phyloP scores from a whole-genome alignment of 2,329 filamentous ascomycete genomes.

The Fusarium sp. region DNA sequence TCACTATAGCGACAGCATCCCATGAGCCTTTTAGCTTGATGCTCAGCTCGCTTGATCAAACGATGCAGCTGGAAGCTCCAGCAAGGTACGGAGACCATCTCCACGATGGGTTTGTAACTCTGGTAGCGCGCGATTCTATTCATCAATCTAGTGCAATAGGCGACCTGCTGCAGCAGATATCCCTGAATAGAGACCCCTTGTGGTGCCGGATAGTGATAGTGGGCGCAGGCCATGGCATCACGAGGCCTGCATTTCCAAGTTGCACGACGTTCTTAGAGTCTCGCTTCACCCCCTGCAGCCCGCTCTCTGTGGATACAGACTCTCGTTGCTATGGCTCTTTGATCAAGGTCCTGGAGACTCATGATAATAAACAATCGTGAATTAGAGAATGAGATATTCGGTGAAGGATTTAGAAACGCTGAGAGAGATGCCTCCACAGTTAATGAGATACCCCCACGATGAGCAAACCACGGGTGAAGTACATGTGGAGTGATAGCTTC shows the following conservation, averaged over 20 bases:
- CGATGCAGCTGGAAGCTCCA: slow-evolving; percentile 26
- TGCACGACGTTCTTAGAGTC: slow-evolving; percentile 22
- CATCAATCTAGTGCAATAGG: slow-evolving; percentile 11
- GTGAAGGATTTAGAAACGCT: neutral
- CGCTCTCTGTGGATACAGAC: slow-evolving; percentile 27
- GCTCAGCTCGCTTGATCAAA: slow-evolving; percentile 31
- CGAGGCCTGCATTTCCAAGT: slow-evolving; percentile 38
- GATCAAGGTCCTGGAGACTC: neutral
- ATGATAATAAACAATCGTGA: slow-evolving; percentile 23
- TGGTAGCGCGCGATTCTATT: slow-evolving; percentile 17
- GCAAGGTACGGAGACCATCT: slow-evolving; percentile 25
- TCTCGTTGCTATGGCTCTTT: slow-evolving; percentile 33
- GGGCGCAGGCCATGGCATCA: slow-evolving; percentile 33
- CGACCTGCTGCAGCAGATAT: slow-evolving; percentile 29
- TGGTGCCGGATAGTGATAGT: slow-evolving; percentile 18
- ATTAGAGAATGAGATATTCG: neutral
- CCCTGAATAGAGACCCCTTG: slow-evolving; percentile 24
- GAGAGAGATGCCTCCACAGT: neutral
- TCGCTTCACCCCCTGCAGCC: slow-evolving; percentile 36
- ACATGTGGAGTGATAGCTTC: slow-evolving; percentile 29
- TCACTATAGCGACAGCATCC: slow-evolving; percentile 31
- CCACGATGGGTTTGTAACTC: slow-evolving; percentile 15
- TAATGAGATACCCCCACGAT: slow-evolving; percentile 24
- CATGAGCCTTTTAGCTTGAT: slow-evolving; percentile 28
- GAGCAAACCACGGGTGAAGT: slow-evolving; percentile 1